Base-by-base conservation (phyloP, 148 eudicot species). In the Cornus kousa region DNA sequence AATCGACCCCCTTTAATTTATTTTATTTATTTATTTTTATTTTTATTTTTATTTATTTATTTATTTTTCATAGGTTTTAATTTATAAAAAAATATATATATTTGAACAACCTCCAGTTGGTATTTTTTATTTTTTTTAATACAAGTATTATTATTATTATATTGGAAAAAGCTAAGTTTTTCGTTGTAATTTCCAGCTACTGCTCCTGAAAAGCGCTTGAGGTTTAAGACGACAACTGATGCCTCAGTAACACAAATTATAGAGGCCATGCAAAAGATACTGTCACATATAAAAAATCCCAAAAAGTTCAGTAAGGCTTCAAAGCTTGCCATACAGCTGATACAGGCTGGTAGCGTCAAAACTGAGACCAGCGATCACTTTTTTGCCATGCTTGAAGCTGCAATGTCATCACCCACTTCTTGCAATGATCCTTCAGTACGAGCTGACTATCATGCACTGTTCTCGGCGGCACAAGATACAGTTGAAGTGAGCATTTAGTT, bases 231-330 rank as follows among this genome's bases (percentile, higher is more conserved):
- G 24, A 92, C 93, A 2, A 92, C 97, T 6, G 99, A 96, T 85
- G 91, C 98, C 66, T 92, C 99, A 12, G 89, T 86, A 28, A 72
- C 85, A 12, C 94, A 96, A 84, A 88, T 94, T 67, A 90, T 89
- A 67, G 98, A 91, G 76, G 99, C 99, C 70, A 96, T 96, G 99
- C 83, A 86, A 85, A 96, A 92, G 87, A 92, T 96, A 84, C 86
- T 97, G 35, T 93, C 94, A 14, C 98, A 96, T 82, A 93, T 96
- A 69, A 88, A 85, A 72, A 93, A 87, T 75, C 83, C 88, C 8
- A 73, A 87, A 20, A 96, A 93, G 76, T 88, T 93, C 71, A 82
- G 82, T 59, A 96, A 93, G 87, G 99, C 99, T 20, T 96, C 99
- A 32, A 96, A 93, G 85, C 89, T 96, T 81, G 98, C 91, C 55